A percentile compares a stretch with the other conserved stretches of the same genome.
Evolutionary conservation across 306 rosid species (phyloP).

Genomic region (Begonia masoniana): DNA sequence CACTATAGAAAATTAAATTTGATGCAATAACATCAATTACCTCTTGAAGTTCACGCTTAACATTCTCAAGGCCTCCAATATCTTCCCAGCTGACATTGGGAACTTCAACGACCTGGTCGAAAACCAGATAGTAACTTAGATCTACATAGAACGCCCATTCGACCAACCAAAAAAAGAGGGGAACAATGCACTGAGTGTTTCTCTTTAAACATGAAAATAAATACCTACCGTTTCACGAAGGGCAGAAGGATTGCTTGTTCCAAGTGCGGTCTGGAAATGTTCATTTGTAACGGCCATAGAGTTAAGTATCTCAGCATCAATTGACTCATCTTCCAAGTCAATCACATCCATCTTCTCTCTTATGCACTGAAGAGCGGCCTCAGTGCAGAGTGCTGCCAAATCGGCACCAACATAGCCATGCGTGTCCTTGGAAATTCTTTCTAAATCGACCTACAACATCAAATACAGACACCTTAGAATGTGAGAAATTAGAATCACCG

Average conservation of each 20-base stretch:
- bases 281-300: conserved; percentile 55
- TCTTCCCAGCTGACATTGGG: conserved; percentile 21
- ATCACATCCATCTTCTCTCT: conserved; percentile 66
- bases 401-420: conserved; percentile 72
- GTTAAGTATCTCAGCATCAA: conserved; percentile 54
- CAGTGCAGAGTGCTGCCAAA: conserved; percentile 66
- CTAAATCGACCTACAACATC: conserved; percentile 39
- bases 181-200: too few relatives aligned
- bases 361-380: conserved; percentile 63
- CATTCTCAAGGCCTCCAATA: conserved; percentile 22
- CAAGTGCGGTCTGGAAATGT: conserved; percentile 66
- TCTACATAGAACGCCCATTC: neutral
- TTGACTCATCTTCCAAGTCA: conserved; percentile 55
- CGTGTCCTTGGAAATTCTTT: conserved; percentile 40
- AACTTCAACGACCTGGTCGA: conserved; percentile 14
- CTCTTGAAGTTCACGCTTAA: conserved; percentile 29
- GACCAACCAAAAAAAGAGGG: neutral
- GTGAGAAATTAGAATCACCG: too few relatives aligned
- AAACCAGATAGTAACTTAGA: neutral
- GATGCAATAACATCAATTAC: conserved; percentile 1
- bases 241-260: conserved; percentile 63
- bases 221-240: conserved; percentile 54
- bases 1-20: too few relatives aligned
- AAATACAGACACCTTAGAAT: too few relatives aligned
- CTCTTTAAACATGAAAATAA: neutral